These are phyloP conservation scores for Ceriops zippeliana DNA, from an alignment of 345 rosid genomes.

Conservation along the genomic window DNA sequence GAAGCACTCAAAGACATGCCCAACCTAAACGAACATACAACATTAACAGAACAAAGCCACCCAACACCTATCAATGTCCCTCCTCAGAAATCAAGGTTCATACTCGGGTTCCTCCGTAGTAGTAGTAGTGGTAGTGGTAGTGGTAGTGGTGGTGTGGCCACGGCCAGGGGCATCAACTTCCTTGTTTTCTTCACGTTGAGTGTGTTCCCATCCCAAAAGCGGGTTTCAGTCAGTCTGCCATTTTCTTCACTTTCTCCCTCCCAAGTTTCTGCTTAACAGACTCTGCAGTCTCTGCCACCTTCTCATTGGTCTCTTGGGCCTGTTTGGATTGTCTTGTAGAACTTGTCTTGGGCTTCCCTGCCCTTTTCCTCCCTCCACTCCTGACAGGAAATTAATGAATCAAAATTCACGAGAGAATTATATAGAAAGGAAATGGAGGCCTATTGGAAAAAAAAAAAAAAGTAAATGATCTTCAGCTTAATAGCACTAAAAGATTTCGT, in stretches of 20 bases:
- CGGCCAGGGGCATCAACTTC: not conserved
- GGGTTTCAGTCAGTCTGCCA: constrained; percentile 54
- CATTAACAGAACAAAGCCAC: no score
- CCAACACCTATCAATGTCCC: no score
- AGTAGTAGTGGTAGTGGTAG: no score
- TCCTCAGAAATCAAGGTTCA: no score
- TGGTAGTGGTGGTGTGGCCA: not conserved
- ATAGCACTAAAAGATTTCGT: no score
- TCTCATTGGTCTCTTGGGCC: constrained; percentile 37
- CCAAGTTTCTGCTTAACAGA: constrained; percentile 15
- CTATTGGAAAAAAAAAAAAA: no score
- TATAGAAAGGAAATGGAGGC: no score
- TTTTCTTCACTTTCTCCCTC: constrained; percentile 46
- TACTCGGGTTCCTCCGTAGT: no score
- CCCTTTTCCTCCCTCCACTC: constrained; percentile 13
- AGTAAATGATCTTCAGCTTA: no score
- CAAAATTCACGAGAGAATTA: no score
- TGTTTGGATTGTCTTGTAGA: constrained; percentile 18
- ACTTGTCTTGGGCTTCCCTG: constrained; percentile 19
- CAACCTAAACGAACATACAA: no score
- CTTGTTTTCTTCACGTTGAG: constrained; percentile 23
- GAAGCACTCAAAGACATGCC: no score
- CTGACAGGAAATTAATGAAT: not conserved
- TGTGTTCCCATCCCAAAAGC: constrained; percentile 45
- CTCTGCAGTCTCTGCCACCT: constrained; percentile 50